phyloP scores from a whole-genome alignment of 2,329 filamentous ascomycete genomes.

The Aureobasidium uvarum region DNA sequence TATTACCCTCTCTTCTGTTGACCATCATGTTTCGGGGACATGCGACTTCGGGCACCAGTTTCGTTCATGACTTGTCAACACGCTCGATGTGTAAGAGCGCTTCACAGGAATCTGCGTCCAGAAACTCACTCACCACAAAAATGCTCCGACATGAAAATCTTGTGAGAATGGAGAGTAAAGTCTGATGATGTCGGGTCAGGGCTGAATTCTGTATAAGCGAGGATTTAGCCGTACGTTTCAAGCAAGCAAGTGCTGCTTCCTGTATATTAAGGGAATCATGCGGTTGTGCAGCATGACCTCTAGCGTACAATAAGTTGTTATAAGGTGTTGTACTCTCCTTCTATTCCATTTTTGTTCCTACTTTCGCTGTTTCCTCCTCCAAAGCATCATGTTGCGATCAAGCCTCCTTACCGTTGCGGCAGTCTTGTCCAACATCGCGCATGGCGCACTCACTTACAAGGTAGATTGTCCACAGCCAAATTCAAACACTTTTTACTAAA shows the following conservation, averaged over 20 bases:
- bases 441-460: slow-evolving; percentile 35
- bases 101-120: background rate
- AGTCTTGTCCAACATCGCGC: slow-evolving; percentile 20
- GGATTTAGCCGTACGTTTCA: slow-evolving; percentile 15
- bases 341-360: background rate
- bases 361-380: background rate
- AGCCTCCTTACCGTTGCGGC: background rate
- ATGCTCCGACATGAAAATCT: background rate
- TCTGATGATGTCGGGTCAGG: background rate
- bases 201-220: slow-evolving; percentile 10
- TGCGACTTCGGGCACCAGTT: background rate
- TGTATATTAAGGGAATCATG: slow-evolving; percentile 18
- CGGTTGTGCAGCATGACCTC: background rate
- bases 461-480: too few relatives aligned
- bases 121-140: background rate
- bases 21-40: background rate
- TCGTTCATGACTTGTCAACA: background rate
- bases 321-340: background rate
- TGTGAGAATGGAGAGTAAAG: background rate
- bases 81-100: too few relatives aligned
- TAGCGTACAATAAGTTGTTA: background rate
- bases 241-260: background rate
- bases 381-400: slow-evolving; percentile 14
- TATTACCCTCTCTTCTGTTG: background rate
- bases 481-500: too few relatives aligned